Evolutionary conservation across 306 rosid genomes (phyloP).

Genomic region (Ormosia emarginata): DNA sequence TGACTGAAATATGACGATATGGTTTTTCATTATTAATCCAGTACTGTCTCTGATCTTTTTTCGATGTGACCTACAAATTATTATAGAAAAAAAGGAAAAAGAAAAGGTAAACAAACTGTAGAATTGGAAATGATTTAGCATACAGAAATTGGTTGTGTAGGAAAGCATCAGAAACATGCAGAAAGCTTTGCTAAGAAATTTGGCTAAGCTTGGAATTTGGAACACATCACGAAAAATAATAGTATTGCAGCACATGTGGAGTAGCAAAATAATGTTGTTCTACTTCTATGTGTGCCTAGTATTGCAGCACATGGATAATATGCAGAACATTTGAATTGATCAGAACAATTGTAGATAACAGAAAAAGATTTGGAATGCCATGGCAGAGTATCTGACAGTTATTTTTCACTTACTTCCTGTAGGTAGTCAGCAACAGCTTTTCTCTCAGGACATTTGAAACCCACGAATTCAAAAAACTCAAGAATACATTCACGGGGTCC

Average conservation of each 20-base stretch:
- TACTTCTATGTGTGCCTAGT: not conserved
- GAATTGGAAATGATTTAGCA: not conserved
- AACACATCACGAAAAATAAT: not conserved
- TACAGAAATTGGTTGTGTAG: not conserved
- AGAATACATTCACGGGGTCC: constrained; percentile 15
- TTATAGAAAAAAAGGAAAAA: too few species aligned
- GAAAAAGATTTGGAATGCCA: not conserved
- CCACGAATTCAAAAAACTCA: constrained; percentile 12
- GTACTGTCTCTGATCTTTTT: constrained; percentile 18
- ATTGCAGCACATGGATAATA: not conserved
- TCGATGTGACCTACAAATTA: not conserved
- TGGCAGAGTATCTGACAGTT: not conserved
- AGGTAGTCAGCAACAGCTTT: constrained; percentile 19
- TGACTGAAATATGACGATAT: constrained; percentile 7
- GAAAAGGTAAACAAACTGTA: not conserved
- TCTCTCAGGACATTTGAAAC: constrained; percentile 15
- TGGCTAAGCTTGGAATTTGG: not conserved
- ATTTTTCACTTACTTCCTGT: constrained; percentile 19
- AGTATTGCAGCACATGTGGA: not conserved
- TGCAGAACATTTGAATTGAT: not conserved
- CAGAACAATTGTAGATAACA: not conserved
- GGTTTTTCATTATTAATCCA: not conserved
- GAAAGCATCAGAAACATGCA: not conserved
- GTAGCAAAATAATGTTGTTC: not conserved
- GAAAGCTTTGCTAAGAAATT: not conserved